Evolutionary conservation across 805 yeast species (phyloP).

Genomic region (Candida xyloterini): DNA sequence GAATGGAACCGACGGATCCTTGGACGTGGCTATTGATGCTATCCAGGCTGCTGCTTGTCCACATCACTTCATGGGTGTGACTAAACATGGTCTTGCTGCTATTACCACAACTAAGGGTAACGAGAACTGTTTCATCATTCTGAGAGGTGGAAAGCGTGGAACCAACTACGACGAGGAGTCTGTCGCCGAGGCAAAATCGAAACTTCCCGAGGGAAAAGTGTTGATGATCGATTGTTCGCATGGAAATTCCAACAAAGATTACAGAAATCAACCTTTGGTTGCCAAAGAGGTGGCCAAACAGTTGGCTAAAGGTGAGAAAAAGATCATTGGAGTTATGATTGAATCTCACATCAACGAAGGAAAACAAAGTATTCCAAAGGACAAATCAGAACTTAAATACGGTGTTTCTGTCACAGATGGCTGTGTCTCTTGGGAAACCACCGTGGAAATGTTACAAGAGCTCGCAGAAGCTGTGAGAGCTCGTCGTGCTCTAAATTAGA

Average conservation of each 20-base stretch:
- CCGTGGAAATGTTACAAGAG: constrained; percentile 73
- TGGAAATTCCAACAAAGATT: constrained; percentile 94
- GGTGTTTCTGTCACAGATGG: constrained; percentile 98
- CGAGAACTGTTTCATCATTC: constrained; percentile 86
- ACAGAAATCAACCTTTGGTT: constrained; percentile 94
- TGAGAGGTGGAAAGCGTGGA: constrained; percentile 94
- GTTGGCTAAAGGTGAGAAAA: constrained; percentile 73
- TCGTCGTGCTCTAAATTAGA: constrained; percentile 52
- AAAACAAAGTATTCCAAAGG: constrained; percentile 72
- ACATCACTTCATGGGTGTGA: constrained; percentile 96
- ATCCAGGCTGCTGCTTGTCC: constrained; percentile 86
- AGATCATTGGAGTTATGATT: constrained; percentile 90
- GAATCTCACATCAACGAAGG: constrained; percentile 93
- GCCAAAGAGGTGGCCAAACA: constrained; percentile 78
- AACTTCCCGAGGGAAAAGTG: constrained; percentile 47
- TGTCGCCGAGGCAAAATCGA: constrained; percentile 69
- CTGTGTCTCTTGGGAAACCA: constrained; percentile 89
- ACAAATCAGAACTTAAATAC: constrained; percentile 65
- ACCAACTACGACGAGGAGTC: constrained; percentile 85
- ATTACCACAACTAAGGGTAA: constrained; percentile 96
- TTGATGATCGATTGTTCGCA: constrained; percentile 98
- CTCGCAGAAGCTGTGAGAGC: constrained; percentile 79
- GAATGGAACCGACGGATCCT: constrained; percentile 96
- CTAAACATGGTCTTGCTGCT: constrained; percentile 96
- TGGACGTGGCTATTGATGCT: constrained; percentile 92